These are phyloP conservation scores for Aphanomyces stellatus DNA, from an alignment of 352 stramenopile species.

Conservation along the genomic window DNA sequence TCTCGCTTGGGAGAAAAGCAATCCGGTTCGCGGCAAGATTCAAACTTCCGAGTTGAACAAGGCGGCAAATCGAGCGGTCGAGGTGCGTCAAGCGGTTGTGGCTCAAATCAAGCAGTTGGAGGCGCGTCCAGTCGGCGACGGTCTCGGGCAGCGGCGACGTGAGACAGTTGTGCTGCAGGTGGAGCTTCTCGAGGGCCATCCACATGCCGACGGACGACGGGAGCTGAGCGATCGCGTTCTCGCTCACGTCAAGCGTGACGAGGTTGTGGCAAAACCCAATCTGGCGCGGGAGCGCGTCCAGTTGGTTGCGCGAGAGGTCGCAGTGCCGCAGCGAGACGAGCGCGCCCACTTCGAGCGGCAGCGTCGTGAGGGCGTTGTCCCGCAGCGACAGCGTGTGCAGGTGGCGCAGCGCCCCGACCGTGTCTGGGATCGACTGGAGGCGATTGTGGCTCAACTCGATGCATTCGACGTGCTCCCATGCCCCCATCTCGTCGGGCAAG, in stretches of 20 bases:
- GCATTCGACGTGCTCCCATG: slow-evolving; percentile 33
- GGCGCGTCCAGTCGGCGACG: slow-evolving; percentile 26
- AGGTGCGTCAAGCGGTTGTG: slow-evolving; percentile 41
- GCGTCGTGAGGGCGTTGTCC: not conserved
- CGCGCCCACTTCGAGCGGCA: slow-evolving; percentile 38
- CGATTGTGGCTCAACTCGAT: slow-evolving; percentile 48
- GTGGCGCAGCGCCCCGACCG: slow-evolving; percentile 16
- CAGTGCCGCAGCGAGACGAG: slow-evolving; percentile 41
- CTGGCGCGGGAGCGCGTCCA: slow-evolving; percentile 42
- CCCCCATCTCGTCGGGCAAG: slow-evolving; percentile 40
- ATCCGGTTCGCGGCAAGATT: slow-evolving; percentile 46
- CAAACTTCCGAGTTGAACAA: slow-evolving; percentile 42
- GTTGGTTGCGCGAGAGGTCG: slow-evolving; percentile 51
- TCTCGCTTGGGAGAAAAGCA: slow-evolving; percentile 33
- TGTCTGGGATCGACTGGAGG: slow-evolving; percentile 23
- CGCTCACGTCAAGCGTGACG: not conserved
- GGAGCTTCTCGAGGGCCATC: slow-evolving; percentile 29
- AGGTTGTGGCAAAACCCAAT: slow-evolving; percentile 38
- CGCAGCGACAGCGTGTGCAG: slow-evolving; percentile 24
- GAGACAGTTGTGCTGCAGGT: slow-evolving; percentile 54
- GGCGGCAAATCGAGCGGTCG: slow-evolving; percentile 39
- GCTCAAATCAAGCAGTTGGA: slow-evolving; percentile 54
- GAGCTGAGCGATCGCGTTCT: not conserved
- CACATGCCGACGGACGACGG: slow-evolving; percentile 9
- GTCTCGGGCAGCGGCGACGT: slow-evolving; percentile 31